Base-by-base conservation (phyloP, 208 protist species). In the Herpetomonas tarakana region DNA sequence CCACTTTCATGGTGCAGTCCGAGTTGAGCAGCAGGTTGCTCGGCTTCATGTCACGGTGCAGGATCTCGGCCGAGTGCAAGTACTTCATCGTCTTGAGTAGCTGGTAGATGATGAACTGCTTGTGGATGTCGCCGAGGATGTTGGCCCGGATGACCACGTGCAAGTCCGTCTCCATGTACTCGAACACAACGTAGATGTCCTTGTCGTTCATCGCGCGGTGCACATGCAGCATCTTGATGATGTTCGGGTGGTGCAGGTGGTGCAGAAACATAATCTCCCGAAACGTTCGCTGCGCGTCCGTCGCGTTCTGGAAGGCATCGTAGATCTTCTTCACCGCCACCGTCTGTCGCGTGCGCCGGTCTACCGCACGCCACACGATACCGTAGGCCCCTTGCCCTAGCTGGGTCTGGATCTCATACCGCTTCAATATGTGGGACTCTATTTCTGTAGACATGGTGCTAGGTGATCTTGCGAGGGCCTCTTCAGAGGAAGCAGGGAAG, bases 101-200 rank as follows among this genome's bases (percentile, higher is more conserved):
- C 76, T 99, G 97, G 71, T 99, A 99, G 26, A 98, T 97, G 60
- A 98, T 97, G 60, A 98, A 98, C 78, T 98, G 91, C 68, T 98
- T 98, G 76, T 99, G 97, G 27, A 97, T 92, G 45, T 98, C 91
- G 69, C 99, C 96, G 14, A 99, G 78, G 58, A 99, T 99, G 63
- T 96, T 97, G 24, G 97, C 93, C 47, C 96, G 86, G 51, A 99
- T 99, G 3, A 99, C 83, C 12, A 88, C 82, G 77, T 97, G 88
- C 53, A 98, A 72, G 62, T 98, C 94, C 0, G 92, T 97, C 58
- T 97, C 96, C 96, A 99, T 98, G 79, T 97, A 98, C 82, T 99
- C 97, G 62, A 99, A 99, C 7, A 98, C 92, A 12, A 99, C 78
- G 68, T 99, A 99, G 58, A 99, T 98, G 70, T 99, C 97, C 27